These are phyloP conservation scores for Prunus mume DNA, from an alignment of 306 rosid genomes.

Conservation along the genomic window DNA sequence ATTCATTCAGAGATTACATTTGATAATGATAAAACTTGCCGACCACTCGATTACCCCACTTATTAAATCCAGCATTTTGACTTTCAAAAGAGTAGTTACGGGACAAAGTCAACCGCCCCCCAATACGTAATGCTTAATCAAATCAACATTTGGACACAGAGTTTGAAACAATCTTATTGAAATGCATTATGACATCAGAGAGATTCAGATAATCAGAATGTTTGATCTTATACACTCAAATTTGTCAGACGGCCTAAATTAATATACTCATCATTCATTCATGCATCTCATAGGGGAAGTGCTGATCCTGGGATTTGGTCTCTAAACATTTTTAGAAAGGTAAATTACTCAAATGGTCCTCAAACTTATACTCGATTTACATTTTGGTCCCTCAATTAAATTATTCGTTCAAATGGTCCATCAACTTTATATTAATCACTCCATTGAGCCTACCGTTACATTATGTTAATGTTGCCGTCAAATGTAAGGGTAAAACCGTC, in stretches of 20 bases:
- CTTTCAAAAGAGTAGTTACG: background rate
- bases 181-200: background rate
- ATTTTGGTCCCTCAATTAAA: too few relatives aligned
- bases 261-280: background rate
- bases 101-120: constrained; percentile 7
- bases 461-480: too few relatives aligned
- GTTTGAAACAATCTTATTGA: background rate
- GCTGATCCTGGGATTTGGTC: background rate
- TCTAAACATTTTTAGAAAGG: too few relatives aligned
- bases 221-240: background rate
- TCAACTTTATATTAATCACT: too few relatives aligned
- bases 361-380: too few relatives aligned
- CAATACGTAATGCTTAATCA: constrained; percentile 4
- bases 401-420: too few relatives aligned
- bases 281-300: background rate
- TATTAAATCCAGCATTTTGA: constrained; percentile 4
- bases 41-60: background rate
- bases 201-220: background rate
- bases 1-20: background rate
- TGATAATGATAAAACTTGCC: background rate
- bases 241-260: background rate
- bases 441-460: too few relatives aligned
- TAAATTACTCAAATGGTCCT: too few relatives aligned
- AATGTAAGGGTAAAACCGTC: too few relatives aligned
- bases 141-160: background rate